Evolutionary conservation across 2,329 filamentous ascomycete species (phyloP).

Genomic region (Monilinia aucupariae): DNA sequence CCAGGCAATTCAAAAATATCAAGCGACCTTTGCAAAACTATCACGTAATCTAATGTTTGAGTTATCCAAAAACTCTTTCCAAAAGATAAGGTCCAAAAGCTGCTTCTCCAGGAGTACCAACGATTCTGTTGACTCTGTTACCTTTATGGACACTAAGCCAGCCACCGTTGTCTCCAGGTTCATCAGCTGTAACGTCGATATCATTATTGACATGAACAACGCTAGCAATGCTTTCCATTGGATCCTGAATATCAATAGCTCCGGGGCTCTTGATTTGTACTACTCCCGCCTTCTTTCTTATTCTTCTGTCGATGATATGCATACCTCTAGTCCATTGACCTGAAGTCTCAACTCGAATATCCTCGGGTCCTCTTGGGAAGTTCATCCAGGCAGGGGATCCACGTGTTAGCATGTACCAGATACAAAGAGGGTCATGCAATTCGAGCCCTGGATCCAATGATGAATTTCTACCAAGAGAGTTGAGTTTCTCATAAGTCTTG

Average conservation of each 20-base stretch:
- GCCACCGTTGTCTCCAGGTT: slow-evolving; percentile 64
- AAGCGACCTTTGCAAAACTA: slow-evolving; percentile 4
- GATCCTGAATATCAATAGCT: slow-evolving; percentile 36
- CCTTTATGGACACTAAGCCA: slow-evolving; percentile 73
- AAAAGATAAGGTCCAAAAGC: slow-evolving; percentile 62
- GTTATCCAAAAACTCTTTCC: slow-evolving; percentile 45
- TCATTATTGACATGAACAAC: slow-evolving; percentile 39
- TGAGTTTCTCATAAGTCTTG: slow-evolving; percentile 66
- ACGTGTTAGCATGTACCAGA: slow-evolving; percentile 70
- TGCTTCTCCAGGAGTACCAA: slow-evolving; percentile 61
- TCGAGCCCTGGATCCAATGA: slow-evolving; percentile 51
- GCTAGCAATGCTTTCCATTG: slow-evolving; percentile 28
- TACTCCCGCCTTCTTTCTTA: slow-evolving; percentile 46
- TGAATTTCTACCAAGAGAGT: slow-evolving; percentile 52
- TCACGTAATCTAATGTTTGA: neutral
- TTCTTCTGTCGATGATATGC: slow-evolving; percentile 75
- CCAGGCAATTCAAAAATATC: neutral
- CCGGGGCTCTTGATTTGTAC: slow-evolving; percentile 33
- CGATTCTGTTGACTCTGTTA: slow-evolving; percentile 74
- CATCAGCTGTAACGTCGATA: slow-evolving; percentile 46
- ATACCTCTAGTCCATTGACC: slow-evolving; percentile 95
- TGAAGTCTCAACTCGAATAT: slow-evolving; percentile 81
- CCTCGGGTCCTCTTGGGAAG: slow-evolving; percentile 56
- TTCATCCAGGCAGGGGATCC: slow-evolving; percentile 54
- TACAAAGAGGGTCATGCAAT: slow-evolving; percentile 71